Evolutionary conservation across 1,284 basidiomycete species (phyloP), one percentile per base, ranked within the genome.

Genomic region (Meripilus lineatus): DNA sequence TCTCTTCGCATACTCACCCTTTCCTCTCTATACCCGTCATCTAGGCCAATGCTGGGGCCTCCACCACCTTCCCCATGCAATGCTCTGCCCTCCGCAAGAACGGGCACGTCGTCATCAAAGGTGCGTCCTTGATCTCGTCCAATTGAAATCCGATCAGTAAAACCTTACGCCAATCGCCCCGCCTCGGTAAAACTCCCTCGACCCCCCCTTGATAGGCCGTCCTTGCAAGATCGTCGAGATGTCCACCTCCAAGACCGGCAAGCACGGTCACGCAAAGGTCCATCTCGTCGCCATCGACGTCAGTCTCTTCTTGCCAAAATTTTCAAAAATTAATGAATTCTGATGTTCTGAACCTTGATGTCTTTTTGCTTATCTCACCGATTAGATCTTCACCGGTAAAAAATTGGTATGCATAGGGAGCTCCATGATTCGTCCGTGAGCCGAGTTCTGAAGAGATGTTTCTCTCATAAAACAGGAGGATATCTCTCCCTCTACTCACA

Each of bases 191-290:
- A n/a, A n/a, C n/a, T n/a, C n/a, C n/a, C n/a, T n/a, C n/a, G n/a
- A n/a, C n/a, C n/a, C n/a, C n/a, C n/a, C n/a, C 25, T 30, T 8
- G 5, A 28, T 17, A 86, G 86, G 85, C 58, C 87, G 93, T 61
- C 95, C 95, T 56, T 99, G 95, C 91, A 98, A 98, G 80, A 95
- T 96, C 71, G 85, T 94, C 59, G 93, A 93, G 63, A 99, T 99
- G 95, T 97, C 94, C 54, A 99, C 96, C 74, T 99, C 95, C 67
- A 99, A 99, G 83, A 96, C 93, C 44, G 93, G 93, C 56, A 93
- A 93, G 84, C 95, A 98, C 79, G 95, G 95, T 64, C 96, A 99
- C 79, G 95, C 96, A 71, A 99, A 99, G 77, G 95, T 98, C 66
- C 93, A 99, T 75, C 81, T 99, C 58, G 83, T 98, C 62, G 96